These are phyloP conservation scores for Neonectria coccinea DNA, from an alignment of 2,329 filamentous ascomycete species.

Conservation along the genomic window DNA sequence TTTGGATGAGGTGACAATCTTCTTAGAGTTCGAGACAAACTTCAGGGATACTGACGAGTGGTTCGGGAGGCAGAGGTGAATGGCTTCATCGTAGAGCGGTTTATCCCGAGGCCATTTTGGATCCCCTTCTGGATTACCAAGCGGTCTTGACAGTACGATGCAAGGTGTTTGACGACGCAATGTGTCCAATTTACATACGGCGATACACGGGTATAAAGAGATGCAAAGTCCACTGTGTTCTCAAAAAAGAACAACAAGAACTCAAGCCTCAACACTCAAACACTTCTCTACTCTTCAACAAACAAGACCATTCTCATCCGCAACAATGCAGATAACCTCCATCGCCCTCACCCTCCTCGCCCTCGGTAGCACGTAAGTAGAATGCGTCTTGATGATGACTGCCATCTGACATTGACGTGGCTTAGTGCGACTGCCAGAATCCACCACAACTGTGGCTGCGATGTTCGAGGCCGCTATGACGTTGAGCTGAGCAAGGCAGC, in stretches of 20 bases:
- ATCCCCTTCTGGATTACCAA: not conserved
- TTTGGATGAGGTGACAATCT: not conserved
- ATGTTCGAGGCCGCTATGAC: slow-evolving; percentile 18
- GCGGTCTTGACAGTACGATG: too few relatives aligned
- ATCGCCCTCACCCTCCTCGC: slow-evolving; percentile 4
- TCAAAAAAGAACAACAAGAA: not conserved
- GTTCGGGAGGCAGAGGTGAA: not conserved
- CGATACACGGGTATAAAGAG: not conserved
- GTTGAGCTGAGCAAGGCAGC: slow-evolving; percentile 19
- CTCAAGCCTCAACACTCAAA: slow-evolving; percentile 5
- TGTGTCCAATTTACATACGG: not conserved
- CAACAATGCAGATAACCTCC: slow-evolving; percentile 6
- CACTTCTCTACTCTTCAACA: not conserved
- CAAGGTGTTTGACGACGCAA: not conserved
- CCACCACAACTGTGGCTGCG: slow-evolving; percentile 36
- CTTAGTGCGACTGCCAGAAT: not conserved
- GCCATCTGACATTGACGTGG: not conserved
- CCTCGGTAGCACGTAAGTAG: slow-evolving; percentile 14
- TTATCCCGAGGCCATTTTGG: too few relatives aligned
- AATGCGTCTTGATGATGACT: not conserved
- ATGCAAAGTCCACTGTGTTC: not conserved
- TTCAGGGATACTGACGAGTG: not conserved
- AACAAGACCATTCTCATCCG: not conserved
- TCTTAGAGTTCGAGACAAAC: slow-evolving; percentile 3
- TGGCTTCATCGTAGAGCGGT: not conserved